phyloP scores from a whole-genome alignment of 202 grass and related monocot species.

The Sporobolus alterniflorus region DNA sequence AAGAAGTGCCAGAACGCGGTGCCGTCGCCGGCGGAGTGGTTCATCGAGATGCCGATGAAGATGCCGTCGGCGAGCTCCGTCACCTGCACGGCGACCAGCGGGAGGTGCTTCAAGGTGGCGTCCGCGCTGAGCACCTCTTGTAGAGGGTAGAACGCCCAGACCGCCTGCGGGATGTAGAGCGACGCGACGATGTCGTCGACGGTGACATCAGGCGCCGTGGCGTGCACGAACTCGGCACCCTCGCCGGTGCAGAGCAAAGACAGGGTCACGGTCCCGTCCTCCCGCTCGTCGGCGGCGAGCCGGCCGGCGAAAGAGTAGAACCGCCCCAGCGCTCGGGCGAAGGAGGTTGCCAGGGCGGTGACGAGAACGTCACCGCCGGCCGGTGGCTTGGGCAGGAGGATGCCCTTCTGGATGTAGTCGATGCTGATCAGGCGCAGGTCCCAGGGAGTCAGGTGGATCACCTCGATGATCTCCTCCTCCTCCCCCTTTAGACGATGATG shows the following conservation, averaged over 20 bases:
- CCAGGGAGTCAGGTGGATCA: too few relatives aligned
- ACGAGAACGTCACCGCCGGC: background rate
- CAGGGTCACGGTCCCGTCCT: background rate
- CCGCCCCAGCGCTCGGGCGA: conserved; percentile 32
- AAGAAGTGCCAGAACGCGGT: background rate
- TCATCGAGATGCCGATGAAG: background rate
- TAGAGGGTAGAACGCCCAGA: background rate
- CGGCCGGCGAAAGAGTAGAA: conserved; percentile 49
- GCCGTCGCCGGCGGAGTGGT: background rate
- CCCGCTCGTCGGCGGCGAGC: background rate
- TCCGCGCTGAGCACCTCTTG: background rate
- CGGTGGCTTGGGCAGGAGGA: conserved; percentile 37
- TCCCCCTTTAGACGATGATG: too few relatives aligned
- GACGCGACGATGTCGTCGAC: too few relatives aligned
- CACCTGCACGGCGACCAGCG: background rate
- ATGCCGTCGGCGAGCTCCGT: background rate
- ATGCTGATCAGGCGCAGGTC: conserved; percentile 31
- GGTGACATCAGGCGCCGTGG: too few relatives aligned
- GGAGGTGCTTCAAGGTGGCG: background rate
- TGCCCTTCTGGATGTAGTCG: conserved; percentile 52
- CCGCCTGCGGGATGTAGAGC: too few relatives aligned
- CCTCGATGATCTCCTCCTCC: background rate
- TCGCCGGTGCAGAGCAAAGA: conserved; percentile 6
- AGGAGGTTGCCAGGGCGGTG: conserved; percentile 25
- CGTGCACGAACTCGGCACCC: too few relatives aligned